Evolutionary conservation across 148 eudicot species (phyloP), one percentile per base, ranked within the genome.

Genomic region (Bassia scoparia): DNA sequence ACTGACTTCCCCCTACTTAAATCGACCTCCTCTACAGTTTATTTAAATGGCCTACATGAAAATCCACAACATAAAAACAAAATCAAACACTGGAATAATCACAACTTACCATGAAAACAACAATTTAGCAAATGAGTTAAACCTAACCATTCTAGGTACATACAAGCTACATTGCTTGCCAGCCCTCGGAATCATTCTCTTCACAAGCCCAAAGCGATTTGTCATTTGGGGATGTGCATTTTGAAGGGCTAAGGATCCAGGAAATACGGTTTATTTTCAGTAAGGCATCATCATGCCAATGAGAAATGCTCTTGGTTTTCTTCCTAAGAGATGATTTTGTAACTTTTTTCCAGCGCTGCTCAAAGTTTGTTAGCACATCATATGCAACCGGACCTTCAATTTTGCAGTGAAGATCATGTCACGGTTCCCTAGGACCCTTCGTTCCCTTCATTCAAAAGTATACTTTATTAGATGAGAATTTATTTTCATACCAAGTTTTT

Each of bases 361-460:
- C 98, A 79, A 95, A 95, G 82, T 91, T n/a, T 29, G 81, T 88
- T 20, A 95, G 88, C 62, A 95, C 93, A 67, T 95, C 98, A 81
- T 88, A 91, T 24, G 97, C 97, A 43, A 97, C 98, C 12, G 98
- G 98, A 2, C 98, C 98, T 62, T 95, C 98, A 24, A 95, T 83
- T 83, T 83, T 91, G 85, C 98, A 91, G 78, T 95, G 98, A 73
- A 88, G 76, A 84, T 94, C 98, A 81, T 94, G 98, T 96, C 98
- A 94, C 60, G 98, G 98, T 74, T 95, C 84, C n/a, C 99, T 87
- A n/a, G 99, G 99, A 21, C 84, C 96, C 85, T 79, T 87, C n/a
- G 82, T 70, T 72, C 92, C 97, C 82, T 79, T 35, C 16, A 34
- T 66, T 17, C 16, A 34, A 5, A 43, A n/a, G 17, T 2, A 3